These are phyloP conservation scores for Berberis vulgaris DNA, from an alignment of 164 flowering plant genomes.

Conservation along the genomic window DNA sequence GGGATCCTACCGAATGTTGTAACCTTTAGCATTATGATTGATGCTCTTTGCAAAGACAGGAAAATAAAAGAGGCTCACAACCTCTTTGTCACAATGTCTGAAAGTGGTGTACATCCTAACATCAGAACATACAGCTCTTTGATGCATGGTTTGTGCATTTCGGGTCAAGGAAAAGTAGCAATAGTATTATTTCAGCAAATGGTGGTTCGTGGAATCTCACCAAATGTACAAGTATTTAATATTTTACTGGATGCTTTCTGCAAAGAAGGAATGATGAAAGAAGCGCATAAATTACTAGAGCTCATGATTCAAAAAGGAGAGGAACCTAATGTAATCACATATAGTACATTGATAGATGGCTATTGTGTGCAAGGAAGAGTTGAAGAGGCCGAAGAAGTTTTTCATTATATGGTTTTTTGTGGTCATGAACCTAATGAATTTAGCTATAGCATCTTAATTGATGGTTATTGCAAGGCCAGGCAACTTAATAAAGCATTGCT, in stretches of 20 bases:
- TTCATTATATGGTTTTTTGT: neutral
- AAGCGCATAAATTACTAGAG: neutral
- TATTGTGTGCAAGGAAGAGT: neutral
- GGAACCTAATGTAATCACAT: neutral
- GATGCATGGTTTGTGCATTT: neutral
- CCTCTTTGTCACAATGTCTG: neutral
- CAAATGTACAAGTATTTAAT: neutral
- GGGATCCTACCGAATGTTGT: neutral
- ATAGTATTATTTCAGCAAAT: neutral
- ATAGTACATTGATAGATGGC: neutral
- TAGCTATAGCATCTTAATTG: neutral
- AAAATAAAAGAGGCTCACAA: neutral
- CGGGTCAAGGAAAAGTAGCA: neutral
- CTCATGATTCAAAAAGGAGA: neutral
- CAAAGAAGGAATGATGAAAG: constrained; percentile 2
- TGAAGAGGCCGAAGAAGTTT: neutral
- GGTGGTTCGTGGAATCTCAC: constrained; percentile 1
- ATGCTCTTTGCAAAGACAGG: neutral
- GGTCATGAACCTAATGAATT: neutral
- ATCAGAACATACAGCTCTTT: neutral
- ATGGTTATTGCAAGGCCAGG: neutral
- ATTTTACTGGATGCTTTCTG: neutral
- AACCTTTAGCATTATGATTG: neutral
- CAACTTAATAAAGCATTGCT: neutral
- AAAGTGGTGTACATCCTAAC: neutral